A percentile compares a stretch with the other conserved stretches of the same genome.
Conservation (phyloP, 306 rosid species). For the Pueraria montana region DNA sequence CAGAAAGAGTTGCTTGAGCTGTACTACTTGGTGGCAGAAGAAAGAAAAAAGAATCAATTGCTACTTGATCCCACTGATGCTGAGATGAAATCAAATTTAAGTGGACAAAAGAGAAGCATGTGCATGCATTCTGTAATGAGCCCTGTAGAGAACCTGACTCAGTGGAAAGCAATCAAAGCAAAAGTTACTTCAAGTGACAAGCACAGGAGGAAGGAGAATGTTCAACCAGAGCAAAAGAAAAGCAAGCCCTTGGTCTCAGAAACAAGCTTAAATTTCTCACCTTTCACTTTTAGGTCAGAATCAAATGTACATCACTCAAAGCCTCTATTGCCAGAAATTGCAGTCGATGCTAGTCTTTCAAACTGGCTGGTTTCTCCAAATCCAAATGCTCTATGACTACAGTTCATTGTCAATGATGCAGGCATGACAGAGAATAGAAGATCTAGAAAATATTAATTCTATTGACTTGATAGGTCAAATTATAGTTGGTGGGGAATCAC, state of each 20-base stretch:
- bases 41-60: conserved; percentile 38
- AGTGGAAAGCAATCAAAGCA: conserved; percentile 1
- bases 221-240: not conserved
- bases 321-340: conserved; percentile 64
- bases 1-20: not conserved
- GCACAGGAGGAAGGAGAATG: not conserved
- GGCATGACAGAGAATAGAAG: conserved; percentile 1
- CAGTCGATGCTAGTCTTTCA: conserved; percentile 78
- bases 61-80: conserved; percentile 17
- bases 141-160: conserved; percentile 44
- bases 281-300: conserved; percentile 46
- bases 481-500: conserved; percentile 36
- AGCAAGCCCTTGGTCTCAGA: conserved; percentile 17
- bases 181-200: not conserved
- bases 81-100: conserved; percentile 60
- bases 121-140: conserved; percentile 62
- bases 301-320: conserved; percentile 54
- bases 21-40: conserved; percentile 13
- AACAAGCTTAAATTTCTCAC: conserved; percentile 41
- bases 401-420: conserved; percentile 51
- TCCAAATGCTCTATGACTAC: conserved; percentile 41
- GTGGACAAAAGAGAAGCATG: conserved; percentile 38
- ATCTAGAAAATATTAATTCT: not conserved
- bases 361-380: conserved; percentile 70
- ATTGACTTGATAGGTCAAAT: conserved; percentile 19